These are phyloP conservation scores for Colletotrichum sp. DNA, from an alignment of 2,329 filamentous ascomycete genomes.

Conservation along the genomic window DNA sequence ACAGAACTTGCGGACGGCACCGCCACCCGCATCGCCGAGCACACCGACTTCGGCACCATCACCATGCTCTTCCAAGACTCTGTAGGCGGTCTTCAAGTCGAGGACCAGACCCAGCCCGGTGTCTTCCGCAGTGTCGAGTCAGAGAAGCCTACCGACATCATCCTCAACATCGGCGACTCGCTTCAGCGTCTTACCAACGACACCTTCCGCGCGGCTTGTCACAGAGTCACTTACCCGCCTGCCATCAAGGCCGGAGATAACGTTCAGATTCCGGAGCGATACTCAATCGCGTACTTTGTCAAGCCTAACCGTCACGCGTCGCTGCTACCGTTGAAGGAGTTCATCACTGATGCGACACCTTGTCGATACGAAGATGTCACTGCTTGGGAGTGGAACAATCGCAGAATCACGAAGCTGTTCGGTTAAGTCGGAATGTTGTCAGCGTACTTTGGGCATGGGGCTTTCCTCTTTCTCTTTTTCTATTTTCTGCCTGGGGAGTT, in stretches of 20 bases:
- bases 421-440: neutral
- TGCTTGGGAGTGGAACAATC: constrained; percentile 35
- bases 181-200: constrained; percentile 43
- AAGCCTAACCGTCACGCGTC: constrained; percentile 35
- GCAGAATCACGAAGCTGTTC: constrained; percentile 27
- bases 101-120: constrained; percentile 29
- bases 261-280: constrained; percentile 29
- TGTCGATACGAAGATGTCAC: constrained; percentile 34
- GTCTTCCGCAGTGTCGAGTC: constrained; percentile 29
- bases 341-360: constrained; percentile 27
- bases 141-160: constrained; percentile 30
- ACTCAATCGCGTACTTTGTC: constrained; percentile 28
- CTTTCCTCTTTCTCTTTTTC: neutral
- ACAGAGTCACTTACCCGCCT: constrained; percentile 36
- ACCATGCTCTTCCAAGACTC: constrained; percentile 36
- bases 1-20: constrained; percentile 36
- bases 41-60: constrained; percentile 37
- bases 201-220: constrained; percentile 34
- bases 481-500: neutral
- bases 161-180: constrained; percentile 45
- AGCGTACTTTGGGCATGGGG: neutral
- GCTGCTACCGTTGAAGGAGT: constrained; percentile 32
- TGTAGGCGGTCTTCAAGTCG: constrained; percentile 30
- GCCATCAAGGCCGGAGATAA: constrained; percentile 24
- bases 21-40: constrained; percentile 30